Conservation (phyloP, 495 filamentous ascomycete species). For the Hapsidospora chrysogenum region DNA sequence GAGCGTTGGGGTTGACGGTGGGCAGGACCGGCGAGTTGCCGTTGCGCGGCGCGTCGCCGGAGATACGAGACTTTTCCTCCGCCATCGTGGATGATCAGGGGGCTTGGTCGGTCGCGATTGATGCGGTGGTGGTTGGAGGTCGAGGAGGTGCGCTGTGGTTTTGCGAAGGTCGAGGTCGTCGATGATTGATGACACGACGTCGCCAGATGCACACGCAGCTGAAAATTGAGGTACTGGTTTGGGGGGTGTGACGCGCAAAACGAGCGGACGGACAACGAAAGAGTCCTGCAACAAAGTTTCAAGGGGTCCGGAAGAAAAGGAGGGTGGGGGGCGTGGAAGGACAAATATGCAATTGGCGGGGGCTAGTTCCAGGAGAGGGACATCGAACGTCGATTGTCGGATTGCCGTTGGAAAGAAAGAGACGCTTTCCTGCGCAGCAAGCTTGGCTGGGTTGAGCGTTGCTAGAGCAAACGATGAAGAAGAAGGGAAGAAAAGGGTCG, state of each 20-base stretch:
- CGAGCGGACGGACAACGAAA: conserved; percentile 3
- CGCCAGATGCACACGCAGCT: no score
- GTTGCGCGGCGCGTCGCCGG: conserved; percentile 49
- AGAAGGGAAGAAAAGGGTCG: no score
- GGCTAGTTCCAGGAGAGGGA: not conserved
- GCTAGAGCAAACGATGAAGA: no score
- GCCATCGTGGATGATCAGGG: no score
- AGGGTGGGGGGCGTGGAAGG: conserved; percentile 1
- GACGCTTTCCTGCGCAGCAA: no score
- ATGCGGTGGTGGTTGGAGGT: no score
- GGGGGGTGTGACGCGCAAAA: conserved; percentile 4
- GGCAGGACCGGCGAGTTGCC: conserved; percentile 51
- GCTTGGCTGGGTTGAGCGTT: no score
- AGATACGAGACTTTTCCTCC: conserved; percentile 65
- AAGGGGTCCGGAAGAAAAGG: not conserved
- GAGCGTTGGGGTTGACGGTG: conserved; percentile 52
- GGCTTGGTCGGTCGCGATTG: no score
- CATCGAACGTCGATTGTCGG: no score
- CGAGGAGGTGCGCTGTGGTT: no score
- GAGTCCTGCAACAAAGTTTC: conserved; percentile 1
- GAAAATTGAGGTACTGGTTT: not conserved
- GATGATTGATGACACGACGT: not conserved
- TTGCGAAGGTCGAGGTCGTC: no score
- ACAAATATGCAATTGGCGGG: conserved; percentile 1
- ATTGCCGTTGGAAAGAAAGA: no score